These are phyloP conservation scores for Fusarium oligoseptatum DNA, from an alignment of 2,329 filamentous ascomycete genomes.

Conservation along the genomic window DNA sequence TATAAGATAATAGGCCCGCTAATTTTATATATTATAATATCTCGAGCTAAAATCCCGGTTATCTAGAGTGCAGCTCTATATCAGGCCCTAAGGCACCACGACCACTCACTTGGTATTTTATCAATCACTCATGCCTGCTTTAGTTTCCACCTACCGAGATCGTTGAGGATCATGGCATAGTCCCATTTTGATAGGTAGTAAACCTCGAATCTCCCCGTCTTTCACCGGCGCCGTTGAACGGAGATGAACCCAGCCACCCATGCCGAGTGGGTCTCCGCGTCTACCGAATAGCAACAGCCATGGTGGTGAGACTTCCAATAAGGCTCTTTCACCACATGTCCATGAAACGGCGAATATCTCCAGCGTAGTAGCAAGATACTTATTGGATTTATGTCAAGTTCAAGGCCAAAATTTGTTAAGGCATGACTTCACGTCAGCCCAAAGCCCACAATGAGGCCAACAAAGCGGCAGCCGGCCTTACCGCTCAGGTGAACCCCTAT, in stretches of 20 bases:
- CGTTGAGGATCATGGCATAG: neutral
- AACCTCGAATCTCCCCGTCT: neutral
- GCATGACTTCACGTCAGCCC: slow-evolving; percentile 6
- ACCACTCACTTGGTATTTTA: neutral
- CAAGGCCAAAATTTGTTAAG: neutral
- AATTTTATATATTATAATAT: too few relatives aligned
- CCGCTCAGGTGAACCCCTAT: slow-evolving; percentile 20
- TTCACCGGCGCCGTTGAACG: neutral
- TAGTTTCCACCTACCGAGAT: neutral
- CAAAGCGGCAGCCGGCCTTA: neutral
- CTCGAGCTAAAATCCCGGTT: too few relatives aligned
- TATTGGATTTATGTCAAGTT: neutral
- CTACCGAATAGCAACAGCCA: neutral
- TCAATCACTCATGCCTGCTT: neutral
- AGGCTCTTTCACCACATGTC: neutral
- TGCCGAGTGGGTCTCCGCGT: slow-evolving; percentile 10
- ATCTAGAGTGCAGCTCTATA: too few relatives aligned
- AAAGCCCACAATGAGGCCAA: neutral
- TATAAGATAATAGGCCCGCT: too few relatives aligned
- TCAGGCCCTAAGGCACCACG: neutral
- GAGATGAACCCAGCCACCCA: neutral
- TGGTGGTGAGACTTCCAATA: slow-evolving; percentile 2
- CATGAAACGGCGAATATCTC: neutral
- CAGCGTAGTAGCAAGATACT: neutral
- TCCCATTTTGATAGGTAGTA: neutral